phyloP scores from a whole-genome alignment of 2,329 filamentous ascomycete genomes.

The Xylaria sp. region DNA sequence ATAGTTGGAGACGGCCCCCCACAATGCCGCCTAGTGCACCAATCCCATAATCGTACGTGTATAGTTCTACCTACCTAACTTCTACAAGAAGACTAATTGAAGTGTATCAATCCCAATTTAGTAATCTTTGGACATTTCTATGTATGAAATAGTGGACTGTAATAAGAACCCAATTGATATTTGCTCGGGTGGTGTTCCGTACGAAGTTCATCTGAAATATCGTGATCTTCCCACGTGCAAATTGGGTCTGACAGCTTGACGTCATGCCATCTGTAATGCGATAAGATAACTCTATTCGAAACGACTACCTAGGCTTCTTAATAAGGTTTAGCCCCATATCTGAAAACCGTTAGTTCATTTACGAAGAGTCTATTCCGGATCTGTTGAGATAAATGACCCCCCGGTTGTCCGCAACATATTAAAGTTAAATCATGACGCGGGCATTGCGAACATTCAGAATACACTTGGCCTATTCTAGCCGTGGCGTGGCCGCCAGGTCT shows the following conservation, averaged over 20 bases:
- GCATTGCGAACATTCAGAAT: conserved; percentile 22
- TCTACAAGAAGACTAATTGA: neutral
- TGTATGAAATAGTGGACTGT: neutral
- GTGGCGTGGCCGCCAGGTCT: neutral
- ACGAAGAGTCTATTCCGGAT: neutral
- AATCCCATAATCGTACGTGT: conserved; percentile 27
- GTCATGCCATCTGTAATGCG: conserved; percentile 1
- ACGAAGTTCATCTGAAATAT: neutral
- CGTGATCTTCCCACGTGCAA: neutral
- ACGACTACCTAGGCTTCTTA: no score
- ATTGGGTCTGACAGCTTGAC: neutral
- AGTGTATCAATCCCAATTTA: neutral
- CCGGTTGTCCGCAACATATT: conserved; percentile 15
- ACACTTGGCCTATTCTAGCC: conserved; percentile 18
- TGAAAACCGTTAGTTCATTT: no score
- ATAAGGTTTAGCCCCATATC: neutral
- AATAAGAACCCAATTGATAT: neutral
- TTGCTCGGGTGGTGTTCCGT: neutral
- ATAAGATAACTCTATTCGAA: neutral
- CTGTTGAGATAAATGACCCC: conserved; percentile 8
- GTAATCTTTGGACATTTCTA: neutral
- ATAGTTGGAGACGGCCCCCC: conserved; percentile 24
- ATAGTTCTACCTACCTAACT: neutral
- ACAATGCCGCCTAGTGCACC: conserved; percentile 7
- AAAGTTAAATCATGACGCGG: conserved; percentile 25